Percentiles rank a stretch among this genome's conserved stretches.
phyloP scores from a whole-genome alignment of 2,329 filamentous ascomycete species.

The Fusarium tuaranense region DNA sequence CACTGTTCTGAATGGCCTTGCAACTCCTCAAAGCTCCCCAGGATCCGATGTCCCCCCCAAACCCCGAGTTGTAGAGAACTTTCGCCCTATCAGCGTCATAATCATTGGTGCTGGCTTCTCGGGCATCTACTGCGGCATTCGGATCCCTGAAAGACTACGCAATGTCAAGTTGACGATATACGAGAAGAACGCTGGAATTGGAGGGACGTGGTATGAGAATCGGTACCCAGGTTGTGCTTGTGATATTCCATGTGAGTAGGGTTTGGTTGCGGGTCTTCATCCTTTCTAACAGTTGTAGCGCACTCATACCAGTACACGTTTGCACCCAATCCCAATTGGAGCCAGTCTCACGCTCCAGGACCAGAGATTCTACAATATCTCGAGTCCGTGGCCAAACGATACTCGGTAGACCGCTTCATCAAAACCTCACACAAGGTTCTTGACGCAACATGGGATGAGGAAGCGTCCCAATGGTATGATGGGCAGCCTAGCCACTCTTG shows the following conservation, averaged over 20 bases:
- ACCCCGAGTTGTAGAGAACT: not conserved
- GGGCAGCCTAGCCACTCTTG: not conserved
- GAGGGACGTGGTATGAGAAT: constrained; percentile 11
- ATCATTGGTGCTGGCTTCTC: constrained; percentile 8
- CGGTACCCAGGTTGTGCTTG: not conserved
- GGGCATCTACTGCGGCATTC: constrained; percentile 7
- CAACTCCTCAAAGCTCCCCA: not conserved
- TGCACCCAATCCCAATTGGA: not conserved
- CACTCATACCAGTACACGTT: constrained; percentile 2
- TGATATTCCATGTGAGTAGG: not conserved
- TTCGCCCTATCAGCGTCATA: not conserved
- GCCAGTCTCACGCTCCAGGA: not conserved
- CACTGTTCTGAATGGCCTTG: not conserved
- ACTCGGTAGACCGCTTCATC: not conserved
- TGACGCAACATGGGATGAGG: not conserved
- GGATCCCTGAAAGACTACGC: not conserved
- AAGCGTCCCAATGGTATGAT: not conserved
- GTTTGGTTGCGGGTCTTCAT: not conserved
- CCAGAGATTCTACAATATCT: not conserved
- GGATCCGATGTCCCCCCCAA: not conserved
- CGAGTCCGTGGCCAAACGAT: not conserved
- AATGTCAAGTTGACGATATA: constrained; percentile 10
- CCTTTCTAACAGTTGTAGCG: not conserved
- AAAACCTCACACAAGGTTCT: not conserved
- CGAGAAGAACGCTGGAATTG: constrained; percentile 5